These are phyloP conservation scores for Blastocystis sp. DNA, from an alignment of 352 stramenopile species.

Conservation along the genomic window DNA sequence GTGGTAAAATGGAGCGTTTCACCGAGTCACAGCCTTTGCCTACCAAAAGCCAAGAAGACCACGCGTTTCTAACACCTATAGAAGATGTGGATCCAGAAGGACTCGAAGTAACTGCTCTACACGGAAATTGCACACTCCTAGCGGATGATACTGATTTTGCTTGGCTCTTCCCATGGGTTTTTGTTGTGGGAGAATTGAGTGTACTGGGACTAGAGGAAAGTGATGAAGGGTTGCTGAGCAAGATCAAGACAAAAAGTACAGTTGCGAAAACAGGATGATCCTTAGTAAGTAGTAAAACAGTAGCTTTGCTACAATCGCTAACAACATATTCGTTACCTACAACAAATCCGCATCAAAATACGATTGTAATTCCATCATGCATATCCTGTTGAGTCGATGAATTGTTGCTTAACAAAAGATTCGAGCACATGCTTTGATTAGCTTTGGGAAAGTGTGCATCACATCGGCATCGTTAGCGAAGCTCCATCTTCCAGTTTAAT, in stretches of 20 bases:
- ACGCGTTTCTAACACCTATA: background rate
- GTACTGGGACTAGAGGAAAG: slow-evolving; percentile 23
- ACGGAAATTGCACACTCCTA: background rate
- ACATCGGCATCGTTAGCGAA: slow-evolving; percentile 3
- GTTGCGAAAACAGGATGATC: background rate
- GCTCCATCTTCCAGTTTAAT: background rate
- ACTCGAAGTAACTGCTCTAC: background rate
- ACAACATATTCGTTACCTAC: slow-evolving; percentile 23
- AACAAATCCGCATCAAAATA: slow-evolving; percentile 3
- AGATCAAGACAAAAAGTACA: background rate
- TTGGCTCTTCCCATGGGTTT: slow-evolving; percentile 49
- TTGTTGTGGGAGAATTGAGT: slow-evolving; percentile 16
- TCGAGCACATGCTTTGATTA: slow-evolving; percentile 49
- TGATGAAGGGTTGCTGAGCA: slow-evolving; percentile 11
- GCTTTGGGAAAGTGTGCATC: slow-evolving; percentile 45
- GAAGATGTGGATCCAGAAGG: background rate
- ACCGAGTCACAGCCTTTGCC: background rate
- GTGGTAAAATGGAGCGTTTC: background rate
- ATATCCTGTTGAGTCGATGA: background rate
- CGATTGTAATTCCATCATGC: slow-evolving; percentile 15
- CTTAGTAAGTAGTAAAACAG: background rate
- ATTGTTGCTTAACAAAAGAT: slow-evolving; percentile 17
- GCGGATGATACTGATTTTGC: background rate
- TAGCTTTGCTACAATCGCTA: slow-evolving; percentile 20
- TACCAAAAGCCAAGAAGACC: background rate